Base-by-base conservation (phyloP, 805 yeast genomes). In the Wickerhamomyces alni region DNA sequence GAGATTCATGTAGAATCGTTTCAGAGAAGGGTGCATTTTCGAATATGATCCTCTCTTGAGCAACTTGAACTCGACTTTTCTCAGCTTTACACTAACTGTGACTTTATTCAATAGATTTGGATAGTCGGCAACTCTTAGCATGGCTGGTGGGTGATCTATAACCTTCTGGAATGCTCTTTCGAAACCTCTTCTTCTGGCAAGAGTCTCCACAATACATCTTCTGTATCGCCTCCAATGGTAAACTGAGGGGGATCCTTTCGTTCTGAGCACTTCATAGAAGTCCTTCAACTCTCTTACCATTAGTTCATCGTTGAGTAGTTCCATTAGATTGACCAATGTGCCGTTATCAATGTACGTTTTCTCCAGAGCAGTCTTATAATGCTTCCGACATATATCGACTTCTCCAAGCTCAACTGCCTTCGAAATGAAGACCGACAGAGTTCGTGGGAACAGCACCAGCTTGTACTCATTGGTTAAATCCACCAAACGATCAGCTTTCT, bases 291-390 rank as follows among this genome's bases (percentile, higher is more conserved):
- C 47, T 12, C 43, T 35, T 3, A 38, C 5, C 16, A 34, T 24
- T 1, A 46, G 38, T 6, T 30, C 33, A 8, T 36, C 27, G 0
- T 30, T 16, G 4, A 51, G 15, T 2, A 48, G 16, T 25, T 41
- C 47, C 19, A 48, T 43, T 5, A 54, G 35, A 1, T 36, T 32
- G 2, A 42, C 42, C 5, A 52, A 30, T 3, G 52, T 21, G 3
- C 47, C 52, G 24, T 47, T 49, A 10, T 41, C 44, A 9, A 52
- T 30, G 15, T 41, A 47, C 6, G 43, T 35, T 4, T 32, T 38
- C 1, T 37, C n/a, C 5, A 46, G 7, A 3, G 51, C 37, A 6
- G 17, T 21, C 8, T 29, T 35, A 22, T 46, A 42, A 15, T 43
- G 39, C 8, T 36, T 33, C 8, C 10, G 2, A 24, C 45, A 38